phyloP scores from a whole-genome alignment of 163 green algal species.

The Coccomyxa subellipsoidea region DNA sequence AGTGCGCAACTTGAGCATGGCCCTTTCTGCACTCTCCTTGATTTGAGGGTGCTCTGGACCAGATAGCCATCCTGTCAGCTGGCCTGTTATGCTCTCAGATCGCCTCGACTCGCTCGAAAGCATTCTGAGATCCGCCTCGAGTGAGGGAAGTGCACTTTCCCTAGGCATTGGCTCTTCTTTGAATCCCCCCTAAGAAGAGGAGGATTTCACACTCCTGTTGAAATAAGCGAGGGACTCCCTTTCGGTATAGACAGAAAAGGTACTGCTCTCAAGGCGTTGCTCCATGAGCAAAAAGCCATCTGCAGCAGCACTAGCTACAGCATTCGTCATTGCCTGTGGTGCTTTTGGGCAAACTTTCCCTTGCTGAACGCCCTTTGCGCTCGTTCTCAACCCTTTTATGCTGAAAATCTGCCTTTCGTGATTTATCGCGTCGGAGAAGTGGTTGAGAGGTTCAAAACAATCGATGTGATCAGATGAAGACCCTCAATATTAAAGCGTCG shows the following conservation, averaged over 20 bases:
- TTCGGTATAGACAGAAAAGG: not conserved
- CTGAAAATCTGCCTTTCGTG: too few species aligned
- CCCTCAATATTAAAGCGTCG: too few species aligned
- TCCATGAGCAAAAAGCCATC: not conserved
- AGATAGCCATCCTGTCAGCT: slow-evolving; percentile 57
- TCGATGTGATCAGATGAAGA: too few species aligned
- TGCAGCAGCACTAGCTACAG: too few species aligned
- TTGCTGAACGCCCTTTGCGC: too few species aligned
- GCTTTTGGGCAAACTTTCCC: too few species aligned
- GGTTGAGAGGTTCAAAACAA: too few species aligned
- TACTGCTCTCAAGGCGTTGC: not conserved
- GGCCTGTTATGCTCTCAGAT: slow-evolving; percentile 53
- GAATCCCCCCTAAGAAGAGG: not conserved
- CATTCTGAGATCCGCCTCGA: slow-evolving; percentile 61
- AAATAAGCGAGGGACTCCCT: not conserved
- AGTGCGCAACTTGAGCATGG: slow-evolving; percentile 49
- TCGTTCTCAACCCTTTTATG: too few species aligned
- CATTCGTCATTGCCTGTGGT: too few species aligned
- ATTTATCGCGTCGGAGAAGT: too few species aligned
- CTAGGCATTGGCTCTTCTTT: not conserved
- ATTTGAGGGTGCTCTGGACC: slow-evolving; percentile 59
- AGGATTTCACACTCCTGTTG: not conserved
- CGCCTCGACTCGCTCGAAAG: slow-evolving; percentile 52
- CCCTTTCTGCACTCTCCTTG: slow-evolving; percentile 65
- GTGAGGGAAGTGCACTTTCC: slow-evolving; percentile 16